Percentiles rank a stretch among this genome's conserved stretches.
Conservation (phyloP, 2,329 filamentous ascomycete species). For the Stenocarpella maydis region DNA sequence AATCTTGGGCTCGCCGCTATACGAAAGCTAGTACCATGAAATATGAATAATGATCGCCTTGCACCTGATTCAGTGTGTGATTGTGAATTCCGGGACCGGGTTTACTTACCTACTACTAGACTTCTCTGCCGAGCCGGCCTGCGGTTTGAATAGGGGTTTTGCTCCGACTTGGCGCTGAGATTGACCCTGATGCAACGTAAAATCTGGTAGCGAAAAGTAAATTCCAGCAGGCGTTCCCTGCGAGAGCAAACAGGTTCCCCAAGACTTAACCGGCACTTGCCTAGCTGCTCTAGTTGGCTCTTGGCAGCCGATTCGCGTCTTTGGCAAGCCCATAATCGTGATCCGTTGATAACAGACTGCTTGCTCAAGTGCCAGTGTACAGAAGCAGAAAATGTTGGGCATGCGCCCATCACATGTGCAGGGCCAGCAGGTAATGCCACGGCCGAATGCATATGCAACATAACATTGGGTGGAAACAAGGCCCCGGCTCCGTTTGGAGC, state of each 20-base stretch:
- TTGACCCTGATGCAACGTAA: neutral
- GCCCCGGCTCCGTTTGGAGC: no score
- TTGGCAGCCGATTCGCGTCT: neutral
- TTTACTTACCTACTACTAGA: no score
- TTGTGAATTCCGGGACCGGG: neutral
- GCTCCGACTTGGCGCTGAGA: slow-evolving; percentile 1
- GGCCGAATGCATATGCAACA: no score
- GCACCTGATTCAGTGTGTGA: neutral
- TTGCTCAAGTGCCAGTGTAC: neutral
- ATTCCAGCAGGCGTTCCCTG: neutral
- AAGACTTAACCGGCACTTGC: neutral
- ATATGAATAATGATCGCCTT: slow-evolving; percentile 2
- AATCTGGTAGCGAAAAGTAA: neutral
- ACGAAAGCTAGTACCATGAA: neutral
- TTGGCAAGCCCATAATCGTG: no score
- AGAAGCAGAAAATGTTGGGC: neutral
- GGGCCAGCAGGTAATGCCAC: no score
- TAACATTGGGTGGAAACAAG: no score
- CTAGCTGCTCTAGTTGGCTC: neutral
- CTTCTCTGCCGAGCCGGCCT: neutral
- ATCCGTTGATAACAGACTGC: no score
- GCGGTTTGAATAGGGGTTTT: neutral
- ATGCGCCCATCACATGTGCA: no score
- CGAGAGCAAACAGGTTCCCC: neutral
- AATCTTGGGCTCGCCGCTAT: neutral